Base-by-base conservation (phyloP, 225 moss, liverwort and hornwort species). In the Polytrichum commune region DNA sequence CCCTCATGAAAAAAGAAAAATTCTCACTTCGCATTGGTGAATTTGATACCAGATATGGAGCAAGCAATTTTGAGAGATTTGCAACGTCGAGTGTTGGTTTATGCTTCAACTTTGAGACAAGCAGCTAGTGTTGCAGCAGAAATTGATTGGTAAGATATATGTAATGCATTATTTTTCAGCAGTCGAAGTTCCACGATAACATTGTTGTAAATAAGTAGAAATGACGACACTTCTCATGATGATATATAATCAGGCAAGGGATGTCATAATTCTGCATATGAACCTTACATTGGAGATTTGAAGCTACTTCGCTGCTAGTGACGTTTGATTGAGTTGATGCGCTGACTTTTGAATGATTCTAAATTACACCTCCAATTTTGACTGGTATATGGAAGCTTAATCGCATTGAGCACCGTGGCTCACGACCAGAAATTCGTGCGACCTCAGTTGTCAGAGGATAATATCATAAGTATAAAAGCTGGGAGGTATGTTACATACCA, bases 41-140 rank as follows among this genome's bases (percentile, higher is more conserved):
- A 46, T 46, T 46, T 46, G 38, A 23, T 38, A 74, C 54, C 84
- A 98, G 98, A 98, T 73, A 87, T 98, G 98, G 98, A 98, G 76
- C 86, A 88, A 62, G 95, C 95, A 19, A 73, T 98, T 72, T 60
- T 91, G 69, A 81, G 91, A 75, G 90, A 90, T 69, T 67, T 98
- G 68, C 91, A 89, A 78, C 80, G 83, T n/a, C 88, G 85, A 84
- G 80, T 98, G 29, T 74, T 77, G 55, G 58, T 75, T 28, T 78
- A 82, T 72, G 84, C 81, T 64, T 64, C 83, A 27, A 69, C 84
- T 33, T 76, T 98, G 79, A 83, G 79, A 70, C 74, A 85, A 84
- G 97, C 94, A 54, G 87, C 90, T 19, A 87, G 84, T 74, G 90
- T 90, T 68, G 95, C 93, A 76, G 97, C 97, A 75, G 97, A 94